Conservation (phyloP, 2,329 filamentous ascomycete species). For the Tetracladium maxilliforme region DNA sequence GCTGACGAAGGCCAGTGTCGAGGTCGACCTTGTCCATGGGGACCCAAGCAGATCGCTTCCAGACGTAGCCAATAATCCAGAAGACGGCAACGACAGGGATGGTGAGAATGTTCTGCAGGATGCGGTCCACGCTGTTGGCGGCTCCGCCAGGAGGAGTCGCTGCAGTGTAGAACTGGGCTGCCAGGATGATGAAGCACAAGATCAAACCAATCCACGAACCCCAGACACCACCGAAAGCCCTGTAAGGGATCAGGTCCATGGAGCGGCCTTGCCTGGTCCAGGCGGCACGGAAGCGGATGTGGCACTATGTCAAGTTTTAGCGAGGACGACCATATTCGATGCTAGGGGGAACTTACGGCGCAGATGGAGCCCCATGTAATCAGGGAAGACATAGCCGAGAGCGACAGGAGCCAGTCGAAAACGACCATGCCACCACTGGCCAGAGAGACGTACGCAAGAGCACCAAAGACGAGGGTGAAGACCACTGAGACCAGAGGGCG, state of each 20-base stretch:
- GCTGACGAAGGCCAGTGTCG: slow-evolving; percentile 24
- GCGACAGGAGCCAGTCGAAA: slow-evolving; percentile 49
- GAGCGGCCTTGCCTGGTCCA: slow-evolving; percentile 42
- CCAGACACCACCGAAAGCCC: slow-evolving; percentile 38
- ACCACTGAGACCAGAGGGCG: slow-evolving; percentile 36
- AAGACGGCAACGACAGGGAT: slow-evolving; percentile 16
- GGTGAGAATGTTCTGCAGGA: slow-evolving; percentile 16
- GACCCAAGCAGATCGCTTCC: slow-evolving; percentile 32
- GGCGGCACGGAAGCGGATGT: slow-evolving; percentile 52
- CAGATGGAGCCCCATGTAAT: slow-evolving; percentile 56
- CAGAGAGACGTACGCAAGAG: slow-evolving; percentile 31
- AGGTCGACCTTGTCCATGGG: slow-evolving; percentile 31
- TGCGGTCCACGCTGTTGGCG: slow-evolving; percentile 8
- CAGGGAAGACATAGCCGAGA: slow-evolving; percentile 46
- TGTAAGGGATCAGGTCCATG: slow-evolving; percentile 51
- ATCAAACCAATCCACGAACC: slow-evolving; percentile 48
- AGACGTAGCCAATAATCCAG: slow-evolving; percentile 25
- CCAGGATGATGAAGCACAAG: slow-evolving; percentile 36
- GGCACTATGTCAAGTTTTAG: no score
- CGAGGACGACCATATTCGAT: no score
- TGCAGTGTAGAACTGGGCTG: slow-evolving; percentile 30
- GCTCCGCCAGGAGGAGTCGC: slow-evolving; percentile 6
- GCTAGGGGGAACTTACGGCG: no score
- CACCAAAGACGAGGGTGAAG: slow-evolving; percentile 29
- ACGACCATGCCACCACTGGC: slow-evolving; percentile 30